Base-by-base conservation (phyloP, 1,139 yeast species). In the Candida tunisiensis region DNA sequence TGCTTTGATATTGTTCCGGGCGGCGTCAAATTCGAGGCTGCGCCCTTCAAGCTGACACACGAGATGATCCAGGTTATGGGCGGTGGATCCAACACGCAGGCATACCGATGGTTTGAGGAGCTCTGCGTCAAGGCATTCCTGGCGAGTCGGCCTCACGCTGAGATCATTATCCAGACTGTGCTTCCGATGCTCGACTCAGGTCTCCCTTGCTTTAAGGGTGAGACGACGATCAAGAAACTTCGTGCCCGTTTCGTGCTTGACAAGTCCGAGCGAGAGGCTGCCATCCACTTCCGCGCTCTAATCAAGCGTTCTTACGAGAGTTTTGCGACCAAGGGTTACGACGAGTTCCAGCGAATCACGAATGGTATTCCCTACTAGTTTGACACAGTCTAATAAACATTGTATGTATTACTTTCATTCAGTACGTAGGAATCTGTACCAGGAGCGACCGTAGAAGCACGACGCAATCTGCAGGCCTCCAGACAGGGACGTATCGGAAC, bases 1-100 rank as follows among this genome's bases (percentile, higher is more conserved):
- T 85, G 95, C 45, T 91, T 91, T 51, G 98, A 91, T 55, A 88
- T 91, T 54, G 96, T 82, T 21, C 99, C 99, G 4, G 99, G 99
- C 38, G 98, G 98, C 20, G 96, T 91, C 31, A 80, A 75, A 43
- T 91, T 91, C 49, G 99, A 91, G 47, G 93, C 83, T 11, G 94
- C 93, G 2, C 98, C 98, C 10, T 91, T 91, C 62, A 91, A 91
- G 49, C 66, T 91, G 39, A 88, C 98, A 4, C 80, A 77, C 42
- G 99, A 91, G 47, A 91, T 91, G 98, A 77, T 91, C 12, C 65
- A 72, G 47, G 96, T 91, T 1, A 71, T 91, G 72, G 98, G 98
- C 13, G 98, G 98, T 0, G 63, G 69, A 18, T 64, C 69, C 21
- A 62, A 69, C 25, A 82, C 98, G 0, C 93, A 82, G 48, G 88